Base-by-base conservation (phyloP, 805 yeast genomes). In the Phaffomyces opuntiae region DNA sequence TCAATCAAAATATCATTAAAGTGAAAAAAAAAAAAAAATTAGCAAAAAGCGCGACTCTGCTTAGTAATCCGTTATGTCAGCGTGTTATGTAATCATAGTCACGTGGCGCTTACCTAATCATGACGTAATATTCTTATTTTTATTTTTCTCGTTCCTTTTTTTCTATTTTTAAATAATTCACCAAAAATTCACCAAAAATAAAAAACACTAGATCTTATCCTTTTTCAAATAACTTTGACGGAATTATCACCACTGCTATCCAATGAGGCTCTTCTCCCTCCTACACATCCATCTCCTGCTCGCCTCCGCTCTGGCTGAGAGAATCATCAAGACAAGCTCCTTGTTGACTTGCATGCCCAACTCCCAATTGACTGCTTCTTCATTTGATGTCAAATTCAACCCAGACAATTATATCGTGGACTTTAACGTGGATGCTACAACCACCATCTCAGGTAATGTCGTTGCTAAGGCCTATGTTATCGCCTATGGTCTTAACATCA, bases 321-420 rank as follows among this genome's bases (percentile, higher is more conserved):
- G 43, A 40, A 24, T 45, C 47, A 52, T 81, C 46, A 68, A 64
- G 51, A 76, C 93, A 0, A 63, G 78, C 17, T 87, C 97, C 9
- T 71, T 93, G 53, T 69, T 91, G 55, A 87, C 98, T 36, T 93
- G 99, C 70, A 90, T 89, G 96, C 83, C 80, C 38, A 71, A 85
- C 63, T 90, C 99, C 8, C 83, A 80, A 61, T 80, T 93, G 56
- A 80, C 96, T 3, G 91, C 97, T 6, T 77, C 89, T 9, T 77
- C 73, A 53, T 90, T 93, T 60, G 85, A 87, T 55, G 95, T 90
- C 43, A 66, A 66, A 38, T 87, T 74, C 62, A 82, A 68, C 58
- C 95, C 96, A 5, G 71, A 65, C 39, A 85, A 84, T 63, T 64
- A 63, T 19, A 71, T 84, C 1, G 81, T 83, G 9, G 70, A 66